phyloP scores from a whole-genome alignment of 2,329 filamentous ascomycete species.

The Ambrosiella xylebori region DNA sequence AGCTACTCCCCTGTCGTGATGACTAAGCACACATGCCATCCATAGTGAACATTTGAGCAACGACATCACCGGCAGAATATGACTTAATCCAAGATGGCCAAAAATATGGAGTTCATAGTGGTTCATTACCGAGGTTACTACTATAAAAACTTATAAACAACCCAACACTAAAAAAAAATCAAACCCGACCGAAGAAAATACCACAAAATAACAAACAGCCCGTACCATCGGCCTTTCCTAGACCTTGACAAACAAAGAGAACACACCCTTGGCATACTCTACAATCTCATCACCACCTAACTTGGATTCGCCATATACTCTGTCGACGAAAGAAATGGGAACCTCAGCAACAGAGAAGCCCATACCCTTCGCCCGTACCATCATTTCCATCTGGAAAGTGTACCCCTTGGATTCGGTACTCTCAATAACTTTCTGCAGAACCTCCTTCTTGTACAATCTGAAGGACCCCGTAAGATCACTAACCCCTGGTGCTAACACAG shows the following conservation, averaged over 20 bases:
- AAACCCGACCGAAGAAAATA: not conserved
- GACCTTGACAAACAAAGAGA: constrained; percentile 63
- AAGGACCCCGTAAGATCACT: constrained; percentile 93
- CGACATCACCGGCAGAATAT: not conserved
- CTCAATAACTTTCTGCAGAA: constrained; percentile 76
- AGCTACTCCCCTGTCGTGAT: not conserved
- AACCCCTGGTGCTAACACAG: constrained; percentile 78
- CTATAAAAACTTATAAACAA: not conserved
- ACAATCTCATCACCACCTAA: constrained; percentile 90
- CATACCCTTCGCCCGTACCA: constrained; percentile 93
- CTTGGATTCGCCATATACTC: constrained; percentile 89
- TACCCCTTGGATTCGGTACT: constrained; percentile 94
- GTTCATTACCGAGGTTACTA: not conserved
- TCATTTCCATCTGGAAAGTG: constrained; percentile 99
- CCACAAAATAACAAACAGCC: not conserved
- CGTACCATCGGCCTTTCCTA: constrained; percentile 20
- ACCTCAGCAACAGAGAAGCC: constrained; percentile 88
- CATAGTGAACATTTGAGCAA: not conserved
- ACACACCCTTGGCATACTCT: constrained; percentile 78
- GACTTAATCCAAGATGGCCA: not conserved
- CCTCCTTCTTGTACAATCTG: constrained; percentile 78
- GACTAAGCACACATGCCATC: not conserved
- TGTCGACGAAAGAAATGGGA: constrained; percentile 89
- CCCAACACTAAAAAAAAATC: not conserved
- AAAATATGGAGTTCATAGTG: not conserved